Conservation (phyloP, 78 protist genomes). For the Isochrysis galbana region DNA sequence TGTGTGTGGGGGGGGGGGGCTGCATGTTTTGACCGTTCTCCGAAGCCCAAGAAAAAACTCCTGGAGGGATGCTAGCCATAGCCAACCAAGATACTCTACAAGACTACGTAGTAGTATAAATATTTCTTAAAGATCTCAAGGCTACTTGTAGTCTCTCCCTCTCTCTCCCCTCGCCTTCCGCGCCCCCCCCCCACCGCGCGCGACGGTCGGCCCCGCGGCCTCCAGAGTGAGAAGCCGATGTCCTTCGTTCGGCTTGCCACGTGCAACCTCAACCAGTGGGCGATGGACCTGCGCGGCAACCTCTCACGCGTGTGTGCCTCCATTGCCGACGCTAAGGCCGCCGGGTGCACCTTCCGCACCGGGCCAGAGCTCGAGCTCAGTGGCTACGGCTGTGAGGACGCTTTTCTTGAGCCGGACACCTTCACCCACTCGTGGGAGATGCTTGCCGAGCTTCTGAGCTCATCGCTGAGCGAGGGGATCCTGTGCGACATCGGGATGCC, state of each 20-base stretch:
- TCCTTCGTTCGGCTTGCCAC: constrained; percentile 63
- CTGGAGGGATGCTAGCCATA: too few species aligned
- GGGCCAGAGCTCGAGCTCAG: constrained; percentile 64
- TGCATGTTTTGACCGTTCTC: too few species aligned
- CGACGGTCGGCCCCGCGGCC: too few species aligned
- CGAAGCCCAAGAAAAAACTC: too few species aligned
- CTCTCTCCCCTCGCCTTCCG: too few species aligned
- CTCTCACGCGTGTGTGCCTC: constrained; percentile 53
- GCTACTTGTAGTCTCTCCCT: too few species aligned
- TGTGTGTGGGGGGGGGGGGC: too few species aligned
- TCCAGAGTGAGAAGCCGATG: too few species aligned
- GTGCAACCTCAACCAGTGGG: constrained; percentile 87
- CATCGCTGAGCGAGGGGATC: constrained; percentile 52
- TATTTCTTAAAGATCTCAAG: too few species aligned
- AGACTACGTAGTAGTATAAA: too few species aligned
- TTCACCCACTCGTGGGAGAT: constrained; percentile 73
- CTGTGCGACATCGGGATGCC: constrained; percentile 83
- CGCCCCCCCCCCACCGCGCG: too few species aligned
- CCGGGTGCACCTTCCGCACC: constrained; percentile 27
- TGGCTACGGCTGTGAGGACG: constrained; percentile 68
- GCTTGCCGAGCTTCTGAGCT: constrained; percentile 38
- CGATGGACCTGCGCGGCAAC: constrained; percentile 83
- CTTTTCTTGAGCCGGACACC: constrained; percentile 80
- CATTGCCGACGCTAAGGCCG: constrained; percentile 33
- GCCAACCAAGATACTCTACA: too few species aligned